Percentiles rank a stretch among this genome's conserved stretches.
Conservation (phyloP, 2,329 filamentous ascomycete genomes). For the Beauveria sp. region DNA sequence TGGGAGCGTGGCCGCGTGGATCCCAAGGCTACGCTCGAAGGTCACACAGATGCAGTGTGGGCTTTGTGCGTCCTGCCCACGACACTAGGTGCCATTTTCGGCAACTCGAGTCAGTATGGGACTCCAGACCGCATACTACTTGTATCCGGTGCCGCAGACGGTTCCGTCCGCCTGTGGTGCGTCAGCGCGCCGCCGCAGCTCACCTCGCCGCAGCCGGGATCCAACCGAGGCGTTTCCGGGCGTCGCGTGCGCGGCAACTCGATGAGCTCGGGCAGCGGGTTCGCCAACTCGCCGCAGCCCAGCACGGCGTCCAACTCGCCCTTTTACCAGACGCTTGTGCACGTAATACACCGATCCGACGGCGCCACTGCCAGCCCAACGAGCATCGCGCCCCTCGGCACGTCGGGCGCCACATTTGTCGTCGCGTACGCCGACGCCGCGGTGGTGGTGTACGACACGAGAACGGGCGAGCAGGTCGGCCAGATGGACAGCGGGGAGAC, state of each 20-base stretch:
- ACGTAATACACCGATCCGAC: slow-evolving; percentile 69
- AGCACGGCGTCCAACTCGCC: slow-evolving; percentile 77
- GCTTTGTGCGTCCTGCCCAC: slow-evolving; percentile 85
- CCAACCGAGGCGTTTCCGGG: slow-evolving; percentile 47
- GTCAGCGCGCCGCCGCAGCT: slow-evolving; percentile 84
- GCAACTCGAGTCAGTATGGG: slow-evolving; percentile 65
- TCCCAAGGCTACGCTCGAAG: slow-evolving; percentile 88
- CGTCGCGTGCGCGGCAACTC: slow-evolving; percentile 77
- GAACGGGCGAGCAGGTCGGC: slow-evolving; percentile 83
- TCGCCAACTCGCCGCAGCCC: slow-evolving; percentile 83
- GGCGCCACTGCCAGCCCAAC: slow-evolving; percentile 68
- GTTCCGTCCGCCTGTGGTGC: slow-evolving; percentile 87
- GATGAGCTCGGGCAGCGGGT: slow-evolving; percentile 88
- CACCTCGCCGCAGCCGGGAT: slow-evolving; percentile 68
- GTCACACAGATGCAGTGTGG: slow-evolving; percentile 95
- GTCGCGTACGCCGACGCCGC: slow-evolving; percentile 88
- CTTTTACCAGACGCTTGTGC: slow-evolving; percentile 81
- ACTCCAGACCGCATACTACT: slow-evolving; percentile 79
- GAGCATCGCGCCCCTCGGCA: slow-evolving; percentile 82
- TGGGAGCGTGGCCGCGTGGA: slow-evolving; percentile 95
- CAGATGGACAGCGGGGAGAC: slow-evolving; percentile 92
- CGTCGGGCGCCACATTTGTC: slow-evolving; percentile 79
- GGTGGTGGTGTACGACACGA: slow-evolving; percentile 85
- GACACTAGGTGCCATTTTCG: slow-evolving; percentile 73
- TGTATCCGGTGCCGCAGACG: slow-evolving; percentile 87